phyloP scores from a whole-genome alignment of 1,284 basidiomycete genomes.

The Microbotryum saponariae region DNA sequence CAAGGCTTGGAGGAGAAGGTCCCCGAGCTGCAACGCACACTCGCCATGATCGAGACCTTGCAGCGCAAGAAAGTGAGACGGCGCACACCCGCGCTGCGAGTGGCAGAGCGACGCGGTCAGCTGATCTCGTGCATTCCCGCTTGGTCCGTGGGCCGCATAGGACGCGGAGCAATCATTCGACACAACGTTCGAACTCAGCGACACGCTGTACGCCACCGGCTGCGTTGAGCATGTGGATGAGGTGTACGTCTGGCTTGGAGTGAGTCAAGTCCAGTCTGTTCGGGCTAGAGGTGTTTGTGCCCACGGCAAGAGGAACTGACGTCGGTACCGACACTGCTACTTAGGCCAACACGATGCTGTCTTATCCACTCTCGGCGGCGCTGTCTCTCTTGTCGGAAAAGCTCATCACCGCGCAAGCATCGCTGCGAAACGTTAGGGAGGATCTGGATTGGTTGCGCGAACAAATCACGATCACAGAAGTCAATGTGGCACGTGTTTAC shows the following conservation, averaged over 20 bases:
- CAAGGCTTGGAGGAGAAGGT: constrained; percentile 84
- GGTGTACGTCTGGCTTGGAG: constrained; percentile 93
- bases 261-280: constrained; percentile 46
- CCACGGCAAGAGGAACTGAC: constrained; percentile 5
- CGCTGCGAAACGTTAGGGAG: constrained; percentile 63
- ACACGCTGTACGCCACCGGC: constrained; percentile 89
- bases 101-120: no score
- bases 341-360: constrained; percentile 95
- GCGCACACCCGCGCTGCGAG: constrained; percentile 39
- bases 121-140: not conserved
- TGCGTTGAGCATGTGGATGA: constrained; percentile 76
- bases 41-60: constrained; percentile 79
- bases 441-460: constrained; percentile 91
- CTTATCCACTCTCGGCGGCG: constrained; percentile 80
- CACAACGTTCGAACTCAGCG: constrained; percentile 91
- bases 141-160: constrained; percentile 14
- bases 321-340: not conserved
- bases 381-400: constrained; percentile 68
- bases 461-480: constrained; percentile 95
- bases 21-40: constrained; percentile 88
- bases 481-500: constrained; percentile 92
- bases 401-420: constrained; percentile 64
- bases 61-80: constrained; percentile 52
- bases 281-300: constrained; percentile 14
- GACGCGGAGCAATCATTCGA: constrained; percentile 53